Evolutionary conservation across 805 yeast genomes (phyloP).

Genomic region (Pichia eremophila): DNA sequence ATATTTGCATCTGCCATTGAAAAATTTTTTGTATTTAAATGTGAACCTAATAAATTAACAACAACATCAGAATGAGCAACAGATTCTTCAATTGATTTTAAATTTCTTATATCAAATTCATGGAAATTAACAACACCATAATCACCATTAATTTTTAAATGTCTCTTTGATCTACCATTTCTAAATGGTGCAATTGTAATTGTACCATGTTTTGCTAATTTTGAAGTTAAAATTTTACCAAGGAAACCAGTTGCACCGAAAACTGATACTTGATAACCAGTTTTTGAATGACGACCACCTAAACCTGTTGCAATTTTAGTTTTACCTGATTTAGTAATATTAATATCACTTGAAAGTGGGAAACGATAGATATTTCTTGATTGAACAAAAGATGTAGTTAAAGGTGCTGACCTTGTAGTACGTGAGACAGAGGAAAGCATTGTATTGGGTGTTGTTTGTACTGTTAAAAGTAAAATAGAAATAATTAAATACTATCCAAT

Average conservation of each 20-base stretch:
- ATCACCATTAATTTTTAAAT: constrained; percentile 75
- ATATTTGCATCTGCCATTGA: constrained; percentile 76
- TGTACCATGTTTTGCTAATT: constrained; percentile 78
- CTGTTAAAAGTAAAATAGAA: too few relatives aligned
- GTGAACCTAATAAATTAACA: constrained; percentile 69
- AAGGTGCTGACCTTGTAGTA: neutral
- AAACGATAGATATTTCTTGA: constrained; percentile 21
- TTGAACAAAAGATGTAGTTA: neutral
- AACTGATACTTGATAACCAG: constrained; percentile 83
- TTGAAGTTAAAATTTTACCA: constrained; percentile 63
- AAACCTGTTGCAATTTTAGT: constrained; percentile 61
- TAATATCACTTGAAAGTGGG: constrained; percentile 48
- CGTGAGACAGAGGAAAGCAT: neutral
- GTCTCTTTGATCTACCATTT: constrained; percentile 69
- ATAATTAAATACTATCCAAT: too few relatives aligned
- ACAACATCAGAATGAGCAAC: constrained; percentile 79
- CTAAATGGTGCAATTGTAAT: constrained; percentile 69
- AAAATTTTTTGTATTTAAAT: constrained; percentile 70
- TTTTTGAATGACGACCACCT: constrained; percentile 78
- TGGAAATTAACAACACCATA: constrained; percentile 79
- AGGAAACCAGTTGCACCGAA: constrained; percentile 77
- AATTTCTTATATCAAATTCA: constrained; percentile 74
- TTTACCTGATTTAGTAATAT: constrained; percentile 68
- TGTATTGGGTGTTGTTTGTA: neutral
- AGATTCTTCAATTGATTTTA: constrained; percentile 64